These are phyloP conservation scores for Dryas octopetala DNA, from an alignment of 306 rosid species.

Conservation along the genomic window DNA sequence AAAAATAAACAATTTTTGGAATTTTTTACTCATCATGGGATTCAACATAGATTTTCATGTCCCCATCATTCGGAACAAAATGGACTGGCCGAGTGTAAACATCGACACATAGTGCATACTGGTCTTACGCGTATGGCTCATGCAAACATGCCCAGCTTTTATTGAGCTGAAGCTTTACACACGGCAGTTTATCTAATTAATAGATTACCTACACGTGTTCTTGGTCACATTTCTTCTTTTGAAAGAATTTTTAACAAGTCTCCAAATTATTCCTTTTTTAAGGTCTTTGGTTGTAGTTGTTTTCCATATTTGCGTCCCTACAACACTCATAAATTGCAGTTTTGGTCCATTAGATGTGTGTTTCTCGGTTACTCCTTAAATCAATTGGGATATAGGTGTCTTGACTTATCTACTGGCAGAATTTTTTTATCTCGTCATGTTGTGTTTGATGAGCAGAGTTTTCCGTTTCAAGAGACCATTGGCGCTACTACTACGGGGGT, in stretches of 20 bases:
- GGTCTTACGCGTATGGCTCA: background rate
- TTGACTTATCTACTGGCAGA: background rate
- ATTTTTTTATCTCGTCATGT: background rate
- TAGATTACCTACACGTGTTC: background rate
- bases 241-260: background rate
- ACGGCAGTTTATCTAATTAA: background rate
- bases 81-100: background rate
- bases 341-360: background rate
- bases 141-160: background rate
- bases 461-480: background rate
- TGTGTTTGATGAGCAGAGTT: background rate
- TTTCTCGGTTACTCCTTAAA: background rate
- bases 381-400: background rate
- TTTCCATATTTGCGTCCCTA: background rate
- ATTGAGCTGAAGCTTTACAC: background rate
- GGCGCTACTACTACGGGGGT: too few relatives aligned
- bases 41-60: background rate
- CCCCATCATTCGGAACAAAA: background rate
- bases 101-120: background rate
- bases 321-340: background rate
- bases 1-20: too few relatives aligned
- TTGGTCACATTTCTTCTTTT: background rate
- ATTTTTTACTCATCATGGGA: background rate
- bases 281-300: background rate
- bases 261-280: background rate